These are phyloP conservation scores for Leccinum pachyderme DNA, from an alignment of 1,284 basidiomycete genomes.

Conservation along the genomic window DNA sequence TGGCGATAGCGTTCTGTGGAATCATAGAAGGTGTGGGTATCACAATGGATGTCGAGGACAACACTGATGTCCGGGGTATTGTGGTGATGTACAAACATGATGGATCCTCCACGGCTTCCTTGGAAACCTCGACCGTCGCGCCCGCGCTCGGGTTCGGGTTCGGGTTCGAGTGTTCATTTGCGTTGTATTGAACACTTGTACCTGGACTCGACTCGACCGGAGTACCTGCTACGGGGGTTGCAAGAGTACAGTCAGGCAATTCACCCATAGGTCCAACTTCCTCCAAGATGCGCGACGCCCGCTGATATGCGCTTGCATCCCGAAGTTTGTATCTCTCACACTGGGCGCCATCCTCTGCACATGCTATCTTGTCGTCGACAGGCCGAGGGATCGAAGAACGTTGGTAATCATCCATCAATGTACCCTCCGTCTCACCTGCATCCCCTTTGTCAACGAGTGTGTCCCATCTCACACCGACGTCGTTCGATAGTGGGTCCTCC, in stretches of 20 bases:
- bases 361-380: conserved; percentile 38
- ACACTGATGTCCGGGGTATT: conserved; percentile 4
- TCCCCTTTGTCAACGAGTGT: conserved; percentile 25
- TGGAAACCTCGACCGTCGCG: conserved; percentile 4
- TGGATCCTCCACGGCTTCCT: conserved; percentile 7
- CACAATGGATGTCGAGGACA: conserved; percentile 15
- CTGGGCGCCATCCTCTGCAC: conserved; percentile 47
- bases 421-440: conserved; percentile 11
- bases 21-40: conserved; percentile 30
- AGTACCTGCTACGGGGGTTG: conserved; percentile 3
- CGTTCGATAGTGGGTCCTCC: conserved; percentile 43
- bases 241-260: conserved; percentile 29
- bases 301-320: conserved; percentile 4
- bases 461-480: conserved; percentile 57
- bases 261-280: conserved; percentile 38
- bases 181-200: neutral
- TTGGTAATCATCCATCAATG: neutral
- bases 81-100: neutral
- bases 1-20: neutral
- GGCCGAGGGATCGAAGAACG: conserved; percentile 13
- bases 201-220: neutral
- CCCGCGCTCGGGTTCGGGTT: neutral
- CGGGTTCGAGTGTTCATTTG: neutral
- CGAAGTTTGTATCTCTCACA: conserved; percentile 29
- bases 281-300: conserved; percentile 22